Evolutionary conservation across 2,329 filamentous ascomycete genomes (phyloP).

Genomic region (Hymenoscyphus fructigenus): DNA sequence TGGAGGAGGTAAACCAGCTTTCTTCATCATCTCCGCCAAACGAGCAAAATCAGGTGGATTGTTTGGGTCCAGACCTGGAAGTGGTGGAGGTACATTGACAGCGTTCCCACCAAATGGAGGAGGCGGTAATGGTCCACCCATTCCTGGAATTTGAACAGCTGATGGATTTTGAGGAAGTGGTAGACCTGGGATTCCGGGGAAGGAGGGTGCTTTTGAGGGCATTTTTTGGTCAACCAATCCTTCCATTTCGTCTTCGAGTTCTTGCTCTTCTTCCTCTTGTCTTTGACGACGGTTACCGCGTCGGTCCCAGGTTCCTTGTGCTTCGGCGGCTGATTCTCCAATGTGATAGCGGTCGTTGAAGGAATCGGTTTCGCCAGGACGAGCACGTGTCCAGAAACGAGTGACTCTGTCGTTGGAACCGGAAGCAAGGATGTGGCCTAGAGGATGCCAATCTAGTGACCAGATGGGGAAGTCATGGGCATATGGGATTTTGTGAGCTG

Average conservation of each 20-base stretch:
- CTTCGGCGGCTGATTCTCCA: constrained; percentile 88
- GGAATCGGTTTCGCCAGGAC: constrained; percentile 83
- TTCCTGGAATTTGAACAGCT: constrained; percentile 52
- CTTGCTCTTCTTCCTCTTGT: constrained; percentile 90
- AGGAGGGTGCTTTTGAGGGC: constrained; percentile 59
- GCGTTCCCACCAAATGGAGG: constrained; percentile 46
- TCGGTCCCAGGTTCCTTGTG: constrained; percentile 90
- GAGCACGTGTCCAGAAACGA: constrained; percentile 89
- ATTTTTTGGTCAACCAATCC: constrained; percentile 89
- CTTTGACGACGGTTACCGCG: constrained; percentile 74
- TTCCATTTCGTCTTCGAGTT: constrained; percentile 89
- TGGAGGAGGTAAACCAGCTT: constrained; percentile 61
- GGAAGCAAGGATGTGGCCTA: constrained; percentile 92
- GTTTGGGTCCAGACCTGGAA: constrained; percentile 56
- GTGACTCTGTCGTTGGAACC: constrained; percentile 97
- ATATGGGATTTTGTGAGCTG: constrained; percentile 80
- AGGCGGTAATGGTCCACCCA: constrained; percentile 42
- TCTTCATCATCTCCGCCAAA: constrained; percentile 64
- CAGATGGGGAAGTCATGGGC: constrained; percentile 96
- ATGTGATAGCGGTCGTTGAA: constrained; percentile 94
- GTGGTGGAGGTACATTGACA: constrained; percentile 39
- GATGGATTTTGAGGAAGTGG: constrained; percentile 40
- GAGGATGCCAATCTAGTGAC: constrained; percentile 96
- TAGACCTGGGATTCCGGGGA: constrained; percentile 53
- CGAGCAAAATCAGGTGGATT: constrained; percentile 62